These are phyloP conservation scores for Tetragonia tetragonoides DNA, from an alignment of 148 eudicot species.

Conservation along the genomic window DNA sequence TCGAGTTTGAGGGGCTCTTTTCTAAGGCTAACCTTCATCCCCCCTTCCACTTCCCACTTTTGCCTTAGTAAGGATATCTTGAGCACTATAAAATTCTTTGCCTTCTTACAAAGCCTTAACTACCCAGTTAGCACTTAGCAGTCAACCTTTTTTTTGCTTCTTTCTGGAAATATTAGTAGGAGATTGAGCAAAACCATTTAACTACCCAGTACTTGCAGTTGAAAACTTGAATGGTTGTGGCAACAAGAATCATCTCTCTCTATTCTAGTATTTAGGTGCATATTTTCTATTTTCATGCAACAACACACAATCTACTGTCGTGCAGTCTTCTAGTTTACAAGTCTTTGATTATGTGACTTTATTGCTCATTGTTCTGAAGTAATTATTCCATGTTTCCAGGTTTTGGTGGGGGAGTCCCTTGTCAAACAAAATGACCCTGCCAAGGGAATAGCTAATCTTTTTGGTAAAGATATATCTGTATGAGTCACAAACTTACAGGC, in stretches of 20 bases:
- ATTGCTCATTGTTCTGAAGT: background rate
- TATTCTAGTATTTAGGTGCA: background rate
- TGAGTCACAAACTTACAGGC: conserved; percentile 18
- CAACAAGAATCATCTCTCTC: no score
- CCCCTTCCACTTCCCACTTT: no score
- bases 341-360: background rate
- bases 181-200: background rate
- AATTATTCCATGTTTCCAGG: conserved; percentile 41
- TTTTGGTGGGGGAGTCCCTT: conserved; percentile 91
- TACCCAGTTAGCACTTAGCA: background rate
- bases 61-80: no score
- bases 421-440: conserved; percentile 76
- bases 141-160: background rate
- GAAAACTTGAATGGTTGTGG: background rate
- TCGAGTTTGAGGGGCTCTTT: no score
- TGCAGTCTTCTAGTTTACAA: background rate
- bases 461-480: conserved; percentile 65
- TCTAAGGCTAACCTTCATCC: no score
- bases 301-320: background rate
- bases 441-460: conserved; percentile 65
- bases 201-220: background rate
- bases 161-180: background rate
- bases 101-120: no score
- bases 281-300: background rate
- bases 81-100: no score